Conservation (phyloP, 1,284 basidiomycete species). For the Xanthoconium separans region DNA sequence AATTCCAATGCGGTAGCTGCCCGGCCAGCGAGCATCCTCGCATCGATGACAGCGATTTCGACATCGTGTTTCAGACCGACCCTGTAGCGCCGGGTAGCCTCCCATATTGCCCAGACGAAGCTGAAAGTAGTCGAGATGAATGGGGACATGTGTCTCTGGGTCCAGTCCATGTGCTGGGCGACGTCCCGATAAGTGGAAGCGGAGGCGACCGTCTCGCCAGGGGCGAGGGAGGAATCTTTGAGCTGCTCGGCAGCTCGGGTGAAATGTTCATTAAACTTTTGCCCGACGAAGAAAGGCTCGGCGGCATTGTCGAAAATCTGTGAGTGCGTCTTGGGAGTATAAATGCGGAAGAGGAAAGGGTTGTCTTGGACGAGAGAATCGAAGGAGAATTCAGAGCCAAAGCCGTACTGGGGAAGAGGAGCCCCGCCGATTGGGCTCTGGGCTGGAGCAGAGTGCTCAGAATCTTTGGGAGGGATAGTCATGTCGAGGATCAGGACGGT, state of each 20-base stretch:
- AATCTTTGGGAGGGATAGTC: slow-evolving; percentile 16
- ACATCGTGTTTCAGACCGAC: slow-evolving; percentile 67
- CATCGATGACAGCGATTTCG: slow-evolving; percentile 75
- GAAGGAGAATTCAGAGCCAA: slow-evolving; percentile 61
- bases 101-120: slow-evolving; percentile 78
- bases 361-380: slow-evolving; percentile 58
- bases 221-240: slow-evolving; percentile 22
- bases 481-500: slow-evolving; percentile 26
- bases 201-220: slow-evolving; percentile 35
- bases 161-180: slow-evolving; percentile 69
- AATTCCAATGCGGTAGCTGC: slow-evolving; percentile 65
- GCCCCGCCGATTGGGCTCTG: slow-evolving; percentile 25
- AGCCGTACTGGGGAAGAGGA: slow-evolving; percentile 68
- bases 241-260: slow-evolving; percentile 41
- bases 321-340: slow-evolving; percentile 63
- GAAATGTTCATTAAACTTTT: slow-evolving; percentile 55
- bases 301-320: slow-evolving; percentile 47
- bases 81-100: slow-evolving; percentile 70
- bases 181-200: slow-evolving; percentile 58
- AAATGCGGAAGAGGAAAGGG: slow-evolving; percentile 73
- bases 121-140: slow-evolving; percentile 76
- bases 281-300: slow-evolving; percentile 63
- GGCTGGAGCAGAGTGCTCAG: slow-evolving; percentile 16
- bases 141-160: slow-evolving; percentile 62
- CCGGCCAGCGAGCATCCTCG: slow-evolving; percentile 50